These are phyloP conservation scores for Anethum foeniculum DNA, from an alignment of 140 eudicot species.

Conservation along the genomic window DNA sequence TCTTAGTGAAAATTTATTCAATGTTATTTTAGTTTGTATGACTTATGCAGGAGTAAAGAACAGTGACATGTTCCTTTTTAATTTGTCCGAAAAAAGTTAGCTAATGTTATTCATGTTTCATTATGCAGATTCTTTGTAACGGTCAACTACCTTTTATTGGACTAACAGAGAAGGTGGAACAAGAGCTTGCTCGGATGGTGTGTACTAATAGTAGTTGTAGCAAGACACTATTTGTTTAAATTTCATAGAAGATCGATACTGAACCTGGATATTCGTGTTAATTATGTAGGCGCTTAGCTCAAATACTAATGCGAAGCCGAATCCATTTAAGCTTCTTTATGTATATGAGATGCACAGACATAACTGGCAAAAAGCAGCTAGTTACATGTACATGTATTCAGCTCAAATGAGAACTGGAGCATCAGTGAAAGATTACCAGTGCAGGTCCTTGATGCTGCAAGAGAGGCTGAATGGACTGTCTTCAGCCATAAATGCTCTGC, in stretches of 20 bases:
- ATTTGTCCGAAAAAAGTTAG: not conserved
- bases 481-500: conserved; percentile 85
- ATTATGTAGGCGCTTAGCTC: conserved; percentile 77
- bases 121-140: conserved; percentile 74
- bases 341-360: conserved; percentile 86
- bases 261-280: not conserved
- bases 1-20: not conserved
- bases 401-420: conserved; percentile 54
- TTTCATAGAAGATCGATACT: not conserved
- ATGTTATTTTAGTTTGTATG: not conserved
- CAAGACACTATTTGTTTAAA: not conserved
- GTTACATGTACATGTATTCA: conserved; percentile 67
- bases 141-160: conserved; percentile 91
- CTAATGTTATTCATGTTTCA: not conserved
- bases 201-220: conserved; percentile 11
- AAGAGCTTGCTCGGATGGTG: conserved; percentile 97
- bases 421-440: conserved; percentile 51
- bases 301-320: conserved; percentile 68
- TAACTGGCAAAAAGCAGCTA: conserved; percentile 95
- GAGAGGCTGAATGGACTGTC: conserved; percentile 82
- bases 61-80: not conserved
- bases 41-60: not conserved
- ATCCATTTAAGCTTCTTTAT: conserved; percentile 75
- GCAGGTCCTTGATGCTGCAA: conserved; percentile 56
- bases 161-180: conserved; percentile 79